Evolutionary conservation across 1,284 basidiomycete genomes (phyloP), one percentile per base, ranked within the genome.

Genomic region (Tylopilus sp.): DNA sequence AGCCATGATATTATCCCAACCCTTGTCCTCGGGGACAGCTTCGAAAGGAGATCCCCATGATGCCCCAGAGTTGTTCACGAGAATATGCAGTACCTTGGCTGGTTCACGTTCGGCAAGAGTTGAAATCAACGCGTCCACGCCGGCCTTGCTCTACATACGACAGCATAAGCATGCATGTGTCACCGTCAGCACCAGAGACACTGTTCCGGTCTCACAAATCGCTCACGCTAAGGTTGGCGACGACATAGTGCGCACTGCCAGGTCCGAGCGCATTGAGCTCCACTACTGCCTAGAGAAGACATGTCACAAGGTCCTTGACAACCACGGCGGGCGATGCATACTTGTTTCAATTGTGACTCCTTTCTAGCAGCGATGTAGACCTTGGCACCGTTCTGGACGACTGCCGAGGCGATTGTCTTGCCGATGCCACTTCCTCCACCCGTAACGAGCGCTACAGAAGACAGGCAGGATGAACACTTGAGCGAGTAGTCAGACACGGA

Each of bases 331-430:
- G 33, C 1, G 19, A 34, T 37, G 73, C 84, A 61, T 60, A 91
- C 92, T 83, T 91, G 87, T 79, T 93, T 87, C 66, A 96, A 84
- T 72, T 92, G 89, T 34, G 83, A 80, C 79, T 93, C 91, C 75
- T 95, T 95, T 60, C 93, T 85, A 6, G 91, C 91, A 16, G 95
- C 94, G 73, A 96, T 95, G 81, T 95, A 93, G 35, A 94, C 91
- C 71, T 88, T 91, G 45, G 90, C 92, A 14, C 93, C 93, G 73
- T 94, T 95, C 80, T 90, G 88, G 3, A 92, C 91, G 73, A 93
- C 89, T 2, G 90, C 90, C 2, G 89, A 83, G 13, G 94, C 90
- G 73, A 96, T 94, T 88, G 94, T 91, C 74, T 87, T 88, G 4
- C 93, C 93, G 55, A 94, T 87, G 1, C 93, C 93, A 45, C 89